Evolutionary conservation across 1,139 yeast species (phyloP).

Genomic region (Hemisphaericaspora xylofermentans): DNA sequence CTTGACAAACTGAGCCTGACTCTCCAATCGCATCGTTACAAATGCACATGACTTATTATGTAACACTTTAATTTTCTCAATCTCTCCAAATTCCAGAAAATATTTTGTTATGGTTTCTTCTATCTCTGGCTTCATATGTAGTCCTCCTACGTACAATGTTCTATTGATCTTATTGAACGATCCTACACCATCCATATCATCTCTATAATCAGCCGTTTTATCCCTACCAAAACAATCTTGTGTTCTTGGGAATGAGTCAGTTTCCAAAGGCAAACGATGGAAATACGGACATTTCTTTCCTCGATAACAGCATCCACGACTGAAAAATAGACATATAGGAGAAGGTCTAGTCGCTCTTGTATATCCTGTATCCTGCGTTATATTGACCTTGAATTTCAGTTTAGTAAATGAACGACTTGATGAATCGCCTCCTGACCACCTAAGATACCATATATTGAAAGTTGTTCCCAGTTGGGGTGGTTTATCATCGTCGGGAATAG

Average conservation of each 20-base stretch:
- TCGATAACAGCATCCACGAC: conserved; percentile 81
- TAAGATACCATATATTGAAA: conserved; percentile 85
- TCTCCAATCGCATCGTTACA: conserved; percentile 65
- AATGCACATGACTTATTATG: conserved; percentile 73
- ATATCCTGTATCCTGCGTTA: conserved; percentile 66
- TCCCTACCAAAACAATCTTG: conserved; percentile 94
- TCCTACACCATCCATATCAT: conserved; percentile 95
- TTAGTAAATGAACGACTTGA: conserved; percentile 30
- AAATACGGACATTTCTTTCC: conserved; percentile 75
- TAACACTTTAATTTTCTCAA: conserved; percentile 67
- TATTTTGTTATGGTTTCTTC: conserved; percentile 40
- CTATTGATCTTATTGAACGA: conserved; percentile 68
- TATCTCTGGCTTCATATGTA: conserved; percentile 33
- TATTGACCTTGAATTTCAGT: conserved; percentile 53
- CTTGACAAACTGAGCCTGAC: conserved; percentile 87
- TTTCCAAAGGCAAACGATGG: conserved; percentile 67
- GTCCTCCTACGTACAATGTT: conserved; percentile 77
- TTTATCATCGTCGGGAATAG: conserved; percentile 58
- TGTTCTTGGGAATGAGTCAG: conserved; percentile 53
- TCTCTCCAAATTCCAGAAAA: conserved; percentile 75
- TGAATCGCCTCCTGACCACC: conserved; percentile 77
- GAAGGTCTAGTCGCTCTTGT: conserved; percentile 55
- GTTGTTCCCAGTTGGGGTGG: conserved; percentile 71
- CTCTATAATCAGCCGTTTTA: conserved; percentile 76
- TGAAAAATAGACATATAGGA: conserved; percentile 77